phyloP scores from a whole-genome alignment of 208 protist genomes.

The Trypanosoma avium region DNA sequence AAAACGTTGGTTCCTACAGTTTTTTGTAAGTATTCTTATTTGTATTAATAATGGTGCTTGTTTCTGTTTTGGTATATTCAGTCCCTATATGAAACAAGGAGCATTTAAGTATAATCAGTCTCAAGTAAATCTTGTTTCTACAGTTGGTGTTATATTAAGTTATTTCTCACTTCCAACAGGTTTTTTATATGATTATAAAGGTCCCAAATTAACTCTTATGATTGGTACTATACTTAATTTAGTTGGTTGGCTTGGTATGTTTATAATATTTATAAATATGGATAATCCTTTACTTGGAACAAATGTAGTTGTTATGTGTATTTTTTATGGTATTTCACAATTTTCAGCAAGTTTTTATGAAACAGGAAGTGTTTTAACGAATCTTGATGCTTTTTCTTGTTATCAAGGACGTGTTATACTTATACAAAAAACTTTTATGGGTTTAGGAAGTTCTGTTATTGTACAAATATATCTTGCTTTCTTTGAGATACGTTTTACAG shows the following conservation, averaged over 20 bases:
- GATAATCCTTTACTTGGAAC: constrained; percentile 38
- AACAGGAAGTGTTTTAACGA: constrained; percentile 72
- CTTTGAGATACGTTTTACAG: constrained; percentile 39
- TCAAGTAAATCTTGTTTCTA: constrained; percentile 64
- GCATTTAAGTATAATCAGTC: constrained; percentile 61
- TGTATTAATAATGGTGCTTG: constrained; percentile 80
- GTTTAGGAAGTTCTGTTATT: constrained; percentile 73
- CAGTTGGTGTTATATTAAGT: constrained; percentile 71
- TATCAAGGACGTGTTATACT: constrained; percentile 77
- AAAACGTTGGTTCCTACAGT: constrained; percentile 72
- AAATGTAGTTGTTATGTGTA: constrained; percentile 45
- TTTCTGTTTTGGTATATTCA: constrained; percentile 82
- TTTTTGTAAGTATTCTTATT: constrained; percentile 77
- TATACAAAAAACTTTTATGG: constrained; percentile 90
- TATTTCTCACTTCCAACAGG: constrained; percentile 85
- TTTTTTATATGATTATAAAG: constrained; percentile 68
- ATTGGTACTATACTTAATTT: constrained; percentile 61
- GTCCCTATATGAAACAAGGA: constrained; percentile 55
- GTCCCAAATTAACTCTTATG: constrained; percentile 49
- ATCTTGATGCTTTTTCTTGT: constrained; percentile 69
- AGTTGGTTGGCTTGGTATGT: constrained; percentile 72
- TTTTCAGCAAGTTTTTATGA: constrained; percentile 86
- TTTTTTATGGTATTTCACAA: constrained; percentile 78
- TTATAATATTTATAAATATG: constrained; percentile 55
- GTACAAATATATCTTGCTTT: constrained; percentile 76